Percentiles rank a stretch among this genome's conserved stretches.
These are phyloP conservation scores for Neofusicoccum laricinum DNA, from an alignment of 2,329 filamentous ascomycete genomes.

Conservation along the genomic window DNA sequence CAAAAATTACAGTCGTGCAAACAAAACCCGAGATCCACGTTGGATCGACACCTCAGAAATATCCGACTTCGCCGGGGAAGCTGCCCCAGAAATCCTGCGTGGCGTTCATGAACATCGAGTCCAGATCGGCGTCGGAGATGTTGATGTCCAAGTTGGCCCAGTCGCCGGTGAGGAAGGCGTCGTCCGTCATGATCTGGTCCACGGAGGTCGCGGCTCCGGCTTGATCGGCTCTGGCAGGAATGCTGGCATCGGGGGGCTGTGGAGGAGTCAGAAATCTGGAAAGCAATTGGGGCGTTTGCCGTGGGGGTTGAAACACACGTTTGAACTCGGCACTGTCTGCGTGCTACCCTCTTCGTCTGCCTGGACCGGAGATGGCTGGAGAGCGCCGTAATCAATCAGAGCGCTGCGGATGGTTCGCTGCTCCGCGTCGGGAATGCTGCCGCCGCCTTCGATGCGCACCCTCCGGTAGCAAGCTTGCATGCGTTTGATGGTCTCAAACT, in stretches of 20 bases:
- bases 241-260: not conserved
- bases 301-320: not conserved
- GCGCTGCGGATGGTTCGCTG: slow-evolving; percentile 35
- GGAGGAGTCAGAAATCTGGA: not conserved
- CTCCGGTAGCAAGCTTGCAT: slow-evolving; percentile 42
- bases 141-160: slow-evolving; percentile 35
- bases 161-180: slow-evolving; percentile 27
- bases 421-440: slow-evolving; percentile 35
- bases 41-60: not conserved
- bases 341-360: slow-evolving; percentile 25
- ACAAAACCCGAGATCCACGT: not conserved
- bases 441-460: slow-evolving; percentile 31
- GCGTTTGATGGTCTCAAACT: slow-evolving; percentile 42
- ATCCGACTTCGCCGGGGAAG: slow-evolving; percentile 38
- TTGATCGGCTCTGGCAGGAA: not conserved
- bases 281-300: not conserved
- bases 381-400: slow-evolving; percentile 41
- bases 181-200: not conserved
- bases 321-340: not conserved
- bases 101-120: slow-evolving; percentile 37
- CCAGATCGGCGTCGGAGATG: slow-evolving; percentile 33
- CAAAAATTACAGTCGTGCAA: no score
- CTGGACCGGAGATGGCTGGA: slow-evolving; percentile 39
- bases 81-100: slow-evolving; percentile 40
- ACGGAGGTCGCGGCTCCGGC: not conserved